Percentiles rank a stretch among this genome's conserved stretches.
These are phyloP conservation scores for Aureobasidium sp. DNA, from an alignment of 2,329 filamentous ascomycete genomes.

Conservation along the genomic window DNA sequence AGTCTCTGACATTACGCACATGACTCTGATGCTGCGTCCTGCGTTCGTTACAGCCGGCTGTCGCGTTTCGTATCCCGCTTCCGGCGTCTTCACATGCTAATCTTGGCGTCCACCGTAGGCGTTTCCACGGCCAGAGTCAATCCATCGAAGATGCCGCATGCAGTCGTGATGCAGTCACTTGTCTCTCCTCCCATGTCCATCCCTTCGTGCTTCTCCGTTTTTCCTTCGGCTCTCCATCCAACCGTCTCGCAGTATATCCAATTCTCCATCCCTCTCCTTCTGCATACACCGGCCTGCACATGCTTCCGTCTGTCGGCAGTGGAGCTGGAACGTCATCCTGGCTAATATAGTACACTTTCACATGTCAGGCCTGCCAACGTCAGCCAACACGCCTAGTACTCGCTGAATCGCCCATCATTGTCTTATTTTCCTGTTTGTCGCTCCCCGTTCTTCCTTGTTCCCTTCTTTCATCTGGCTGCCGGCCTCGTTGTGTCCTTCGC, in stretches of 20 bases:
- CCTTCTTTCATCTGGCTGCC: background rate
- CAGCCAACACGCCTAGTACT: slow-evolving; percentile 11
- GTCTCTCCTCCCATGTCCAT: slow-evolving; percentile 8
- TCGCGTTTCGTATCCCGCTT: background rate
- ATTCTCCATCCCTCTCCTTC: background rate
- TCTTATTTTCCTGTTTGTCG: slow-evolving; percentile 13
- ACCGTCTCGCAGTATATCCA: slow-evolving; percentile 9
- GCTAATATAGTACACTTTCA: slow-evolving; percentile 13
- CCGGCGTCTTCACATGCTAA: slow-evolving; percentile 10
- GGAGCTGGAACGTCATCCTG: slow-evolving; percentile 10
- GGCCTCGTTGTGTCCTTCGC: background rate
- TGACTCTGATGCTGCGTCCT: background rate
- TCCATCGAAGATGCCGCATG: slow-evolving; percentile 13
- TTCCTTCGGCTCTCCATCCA: slow-evolving; percentile 11
- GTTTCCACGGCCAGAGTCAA: slow-evolving; percentile 11
- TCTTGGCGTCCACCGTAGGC: background rate
- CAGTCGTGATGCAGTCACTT: slow-evolving; percentile 12
- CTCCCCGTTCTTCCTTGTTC: background rate
- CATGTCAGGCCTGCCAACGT: slow-evolving; percentile 13
- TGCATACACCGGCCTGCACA: slow-evolving; percentile 6
- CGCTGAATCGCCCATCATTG: slow-evolving; percentile 13
- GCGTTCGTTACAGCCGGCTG: background rate
- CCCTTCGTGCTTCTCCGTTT: slow-evolving; percentile 14
- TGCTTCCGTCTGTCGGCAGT: slow-evolving; percentile 6
- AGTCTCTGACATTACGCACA: background rate